Evolutionary conservation across 306 rosid species (phyloP), one percentile per base, ranked within the genome.

Genomic region (Lathyrus oleraceus): DNA sequence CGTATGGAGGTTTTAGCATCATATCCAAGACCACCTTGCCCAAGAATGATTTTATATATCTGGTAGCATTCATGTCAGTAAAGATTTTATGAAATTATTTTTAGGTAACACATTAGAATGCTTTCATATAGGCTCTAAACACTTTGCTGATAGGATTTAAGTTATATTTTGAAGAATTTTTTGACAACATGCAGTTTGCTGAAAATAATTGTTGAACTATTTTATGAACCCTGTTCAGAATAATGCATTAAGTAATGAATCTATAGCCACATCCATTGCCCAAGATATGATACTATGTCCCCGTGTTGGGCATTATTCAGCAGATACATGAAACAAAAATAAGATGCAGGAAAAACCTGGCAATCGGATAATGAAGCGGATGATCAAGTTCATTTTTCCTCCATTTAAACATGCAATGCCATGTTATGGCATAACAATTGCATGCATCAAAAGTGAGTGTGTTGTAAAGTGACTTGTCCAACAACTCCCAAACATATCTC

Each of bases 391-490:
- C 16, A 53, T 53, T 21, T 27, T 57, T 3, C 39, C 39, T 25
- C 30, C 63, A 13, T 57, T 57, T 27, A 13, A 38, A 25, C 19
- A 58, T n/a, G 17, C 20, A 14, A n/a, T n/a, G 19, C 52, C 54
- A 21, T 53, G 17, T 23, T 51, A 56, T 70, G 6, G 28, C 47
- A 40, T 70, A 9, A 16, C 32, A 70, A 40, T 54, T 56, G 14
- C 23, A 15, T 54, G 54, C 28, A 21, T 56, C 74, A 25, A 58
- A 23, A 21, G 30, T 53, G 30, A 40, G 65, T 25, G 61, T n/a
- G 17, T 27, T 23, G 43, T 40, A 25, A 56, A 56, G 42, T 69
- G 74, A 65, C 19, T 70, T 70, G 74, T 56, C 43, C 25, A 53
- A 38, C 64, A 20, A 8, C 52, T 19, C 38, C 73, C 42, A 40